Conservation (phyloP, 768 basidiomycete species). For the Suillus hirtellus region DNA sequence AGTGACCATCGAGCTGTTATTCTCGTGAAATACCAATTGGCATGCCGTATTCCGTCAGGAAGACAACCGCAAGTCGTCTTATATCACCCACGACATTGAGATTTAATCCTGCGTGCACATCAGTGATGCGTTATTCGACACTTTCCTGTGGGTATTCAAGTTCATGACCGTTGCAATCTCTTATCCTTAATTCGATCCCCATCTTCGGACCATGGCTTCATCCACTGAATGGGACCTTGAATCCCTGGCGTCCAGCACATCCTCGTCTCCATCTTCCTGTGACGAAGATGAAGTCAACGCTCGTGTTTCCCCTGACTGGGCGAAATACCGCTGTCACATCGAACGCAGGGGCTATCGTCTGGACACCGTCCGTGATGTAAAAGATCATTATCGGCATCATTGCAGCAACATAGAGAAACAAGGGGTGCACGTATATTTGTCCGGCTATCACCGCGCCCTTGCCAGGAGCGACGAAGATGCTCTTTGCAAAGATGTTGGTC, state of each 20-base stretch:
- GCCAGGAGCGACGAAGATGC: constrained; percentile 50
- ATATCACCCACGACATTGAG: background rate
- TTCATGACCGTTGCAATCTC: constrained; percentile 3
- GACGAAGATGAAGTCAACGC: constrained; percentile 55
- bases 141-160: constrained; percentile 18
- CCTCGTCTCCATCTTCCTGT: constrained; percentile 51
- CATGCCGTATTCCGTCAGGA: background rate
- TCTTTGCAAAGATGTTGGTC: constrained; percentile 69
- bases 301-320: constrained; percentile 65
- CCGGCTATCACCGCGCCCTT: constrained; percentile 37
- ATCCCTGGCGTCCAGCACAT: constrained; percentile 38
- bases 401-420: constrained; percentile 23
- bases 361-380: constrained; percentile 70
- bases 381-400: constrained; percentile 49
- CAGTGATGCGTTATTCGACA: background rate
- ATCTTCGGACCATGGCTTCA: constrained; percentile 68
- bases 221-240: constrained; percentile 49
- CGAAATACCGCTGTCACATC: constrained; percentile 49
- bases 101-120: background rate
- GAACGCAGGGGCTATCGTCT: constrained; percentile 57
- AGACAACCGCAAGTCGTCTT: background rate
- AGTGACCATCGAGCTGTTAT: background rate
- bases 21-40: background rate
- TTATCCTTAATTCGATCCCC: constrained; percentile 21
- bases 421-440: constrained; percentile 19